phyloP scores from a whole-genome alignment of 768 basidiomycete genomes.

The Mycena haematopus region DNA sequence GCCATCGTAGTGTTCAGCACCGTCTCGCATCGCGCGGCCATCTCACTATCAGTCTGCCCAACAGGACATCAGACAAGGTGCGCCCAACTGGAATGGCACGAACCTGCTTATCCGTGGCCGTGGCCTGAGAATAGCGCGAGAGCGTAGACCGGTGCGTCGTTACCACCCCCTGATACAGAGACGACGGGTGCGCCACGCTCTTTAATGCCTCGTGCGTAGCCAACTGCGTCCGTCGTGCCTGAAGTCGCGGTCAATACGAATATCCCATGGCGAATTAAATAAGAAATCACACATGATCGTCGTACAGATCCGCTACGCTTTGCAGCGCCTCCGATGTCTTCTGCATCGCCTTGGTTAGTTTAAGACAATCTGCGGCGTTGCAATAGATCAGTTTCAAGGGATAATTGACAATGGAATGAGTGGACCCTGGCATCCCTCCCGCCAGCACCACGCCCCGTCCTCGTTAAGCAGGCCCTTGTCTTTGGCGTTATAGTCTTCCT shows the following conservation, averaged over 20 bases:
- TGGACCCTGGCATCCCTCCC: slow-evolving; percentile 74
- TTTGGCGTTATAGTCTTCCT: slow-evolving; percentile 46
- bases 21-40: slow-evolving; percentile 82
- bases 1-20: slow-evolving; percentile 89
- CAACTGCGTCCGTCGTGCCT: slow-evolving; percentile 79
- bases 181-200: slow-evolving; percentile 75
- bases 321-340: slow-evolving; percentile 76
- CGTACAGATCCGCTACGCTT: slow-evolving; percentile 78
- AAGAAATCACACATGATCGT: slow-evolving; percentile 66
- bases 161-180: slow-evolving; percentile 74
- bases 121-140: slow-evolving; percentile 66
- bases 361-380: slow-evolving; percentile 70
- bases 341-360: slow-evolving; percentile 79
- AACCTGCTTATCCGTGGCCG: slow-evolving; percentile 44
- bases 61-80: neutral
- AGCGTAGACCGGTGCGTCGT: slow-evolving; percentile 79
- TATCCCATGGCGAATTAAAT: neutral
- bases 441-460: slow-evolving; percentile 89
- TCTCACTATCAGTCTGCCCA: slow-evolving; percentile 62
- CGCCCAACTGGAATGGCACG: no score
- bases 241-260: neutral
- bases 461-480: slow-evolving; percentile 67
- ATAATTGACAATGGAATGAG: neutral
- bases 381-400: neutral
- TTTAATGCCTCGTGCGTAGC: slow-evolving; percentile 80